Evolutionary conservation across 257 asterid species (phyloP), one percentile per base, ranked within the genome.

Genomic region (Lycium ferocissimum): DNA sequence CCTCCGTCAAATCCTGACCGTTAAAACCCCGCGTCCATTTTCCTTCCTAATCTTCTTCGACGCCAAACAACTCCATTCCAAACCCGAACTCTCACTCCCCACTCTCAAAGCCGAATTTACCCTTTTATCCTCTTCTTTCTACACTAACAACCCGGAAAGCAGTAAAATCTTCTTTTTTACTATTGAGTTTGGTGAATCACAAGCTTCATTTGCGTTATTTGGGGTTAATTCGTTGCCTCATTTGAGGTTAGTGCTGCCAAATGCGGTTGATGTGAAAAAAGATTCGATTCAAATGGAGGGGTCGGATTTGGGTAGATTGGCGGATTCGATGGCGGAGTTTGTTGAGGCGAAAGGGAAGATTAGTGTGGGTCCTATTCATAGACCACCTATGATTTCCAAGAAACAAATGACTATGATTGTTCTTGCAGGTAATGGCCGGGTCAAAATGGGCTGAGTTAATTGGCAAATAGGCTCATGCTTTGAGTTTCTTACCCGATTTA

Each of bases 241-340:
- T 88, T 91, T 96, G 43, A 96, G 96, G 80, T 91, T 95, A 3
- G 73, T 95, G 26, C 97, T 98, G 8, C 88, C 92, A 63, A 37
- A 91, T 2, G 97, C 97, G 26, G 54, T 70, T 12, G 94, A 97
- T 80, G 71, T 89, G 22, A 92, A 90, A 65, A 81, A 89, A 5
- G 97, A 92, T 6, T 88, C 98, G 0, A 49, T 93, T 82, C 93
- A 89, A 72, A 97, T 97, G 99, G 99, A 95, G 33, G 86, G 93
- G 54, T 85, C 92, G 2, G 98, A 90, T 90, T 92, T 85, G 26
- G 85, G 98, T 0, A 82, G 98, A 13, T 62, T 90, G 9, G 98
- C 98, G 0, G 98, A 96, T 1, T 91, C 98, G 65, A 96, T 96
- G 99, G 91, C 97, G 0, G 97, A 92, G n/a, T 95, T 96, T 63